Evolutionary conservation across 306 rosid genomes (phyloP).

Genomic region (Citrullus colocynthis): DNA sequence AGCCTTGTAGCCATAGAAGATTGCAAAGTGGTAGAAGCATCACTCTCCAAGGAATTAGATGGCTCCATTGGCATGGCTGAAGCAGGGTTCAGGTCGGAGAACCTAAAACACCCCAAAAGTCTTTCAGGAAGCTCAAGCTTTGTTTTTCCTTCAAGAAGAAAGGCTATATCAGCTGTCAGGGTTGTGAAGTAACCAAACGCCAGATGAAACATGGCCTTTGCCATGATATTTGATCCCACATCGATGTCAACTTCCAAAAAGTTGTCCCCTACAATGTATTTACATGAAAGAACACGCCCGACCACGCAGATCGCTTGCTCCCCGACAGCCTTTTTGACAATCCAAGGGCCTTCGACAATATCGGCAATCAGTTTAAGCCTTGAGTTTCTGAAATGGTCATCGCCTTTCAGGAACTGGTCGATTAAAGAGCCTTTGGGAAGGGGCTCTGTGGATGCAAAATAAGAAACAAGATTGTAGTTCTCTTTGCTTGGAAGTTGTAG

Average conservation of each 20-base stretch:
- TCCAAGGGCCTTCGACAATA: slow-evolving; percentile 78
- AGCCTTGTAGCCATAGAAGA: slow-evolving; percentile 41
- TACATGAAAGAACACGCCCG: slow-evolving; percentile 65
- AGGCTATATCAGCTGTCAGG: slow-evolving; percentile 70
- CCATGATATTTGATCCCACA: slow-evolving; percentile 84
- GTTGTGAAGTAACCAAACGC: slow-evolving; percentile 69
- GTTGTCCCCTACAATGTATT: slow-evolving; percentile 32
- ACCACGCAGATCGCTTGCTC: slow-evolving; percentile 86
- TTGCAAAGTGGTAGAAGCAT: slow-evolving; percentile 17
- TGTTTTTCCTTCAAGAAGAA: slow-evolving; percentile 66
- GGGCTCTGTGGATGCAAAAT: slow-evolving; percentile 45
- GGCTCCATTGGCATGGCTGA: slow-evolving; percentile 49
- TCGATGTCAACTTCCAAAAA: slow-evolving; percentile 87
- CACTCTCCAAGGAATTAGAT: slow-evolving; percentile 10
- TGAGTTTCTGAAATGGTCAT: slow-evolving; percentile 51
- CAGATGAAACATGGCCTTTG: slow-evolving; percentile 70
- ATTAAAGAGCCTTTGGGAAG: slow-evolving; percentile 46
- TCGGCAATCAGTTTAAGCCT: slow-evolving; percentile 89
- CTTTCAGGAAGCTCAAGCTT: slow-evolving; percentile 74
- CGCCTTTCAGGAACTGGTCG: slow-evolving; percentile 64
- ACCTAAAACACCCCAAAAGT: slow-evolving; percentile 63
- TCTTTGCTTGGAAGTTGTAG: slow-evolving; percentile 76
- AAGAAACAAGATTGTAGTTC: slow-evolving; percentile 56
- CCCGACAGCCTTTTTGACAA: slow-evolving; percentile 77
- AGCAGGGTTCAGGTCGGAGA: slow-evolving; percentile 56